These are phyloP conservation scores for Globisporangium recalcitrans DNA, from an alignment of 352 stramenopile genomes.

Conservation along the genomic window DNA sequence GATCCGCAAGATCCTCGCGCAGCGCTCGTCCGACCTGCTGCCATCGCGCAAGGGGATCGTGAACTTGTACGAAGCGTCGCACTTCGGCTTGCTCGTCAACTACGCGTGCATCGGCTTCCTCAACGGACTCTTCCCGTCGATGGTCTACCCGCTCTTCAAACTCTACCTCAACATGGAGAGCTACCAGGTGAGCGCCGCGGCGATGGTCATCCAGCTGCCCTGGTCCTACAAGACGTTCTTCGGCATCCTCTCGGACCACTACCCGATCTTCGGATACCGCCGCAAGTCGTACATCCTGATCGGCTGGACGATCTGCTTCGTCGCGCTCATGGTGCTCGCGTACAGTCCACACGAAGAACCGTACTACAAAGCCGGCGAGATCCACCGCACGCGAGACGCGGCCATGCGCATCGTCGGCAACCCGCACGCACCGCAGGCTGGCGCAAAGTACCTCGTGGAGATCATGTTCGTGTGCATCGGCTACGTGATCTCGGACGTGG, in stretches of 20 bases:
- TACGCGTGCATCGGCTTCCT: constrained; percentile 72
- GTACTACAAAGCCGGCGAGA: constrained; percentile 51
- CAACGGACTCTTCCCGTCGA: constrained; percentile 51
- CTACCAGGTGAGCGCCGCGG: constrained; percentile 52
- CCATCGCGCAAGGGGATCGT: constrained; percentile 36
- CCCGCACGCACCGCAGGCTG: constrained; percentile 32
- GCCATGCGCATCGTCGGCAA: constrained; percentile 42
- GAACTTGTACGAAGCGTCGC: constrained; percentile 29
- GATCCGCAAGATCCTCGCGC: constrained; percentile 32
- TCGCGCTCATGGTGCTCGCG: constrained; percentile 42
- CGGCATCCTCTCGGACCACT: constrained; percentile 58
- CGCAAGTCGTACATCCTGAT: constrained; percentile 73
- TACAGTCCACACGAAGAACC: constrained; percentile 43
- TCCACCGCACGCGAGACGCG: constrained; percentile 47
- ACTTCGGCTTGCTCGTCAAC: constrained; percentile 58
- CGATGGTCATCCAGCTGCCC: constrained; percentile 50
- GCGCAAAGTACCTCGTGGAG: constrained; percentile 50
- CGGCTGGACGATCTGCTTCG: constrained; percentile 52
- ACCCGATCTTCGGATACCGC: constrained; percentile 56
- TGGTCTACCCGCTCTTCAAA: constrained; percentile 77
- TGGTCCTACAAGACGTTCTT: constrained; percentile 83
- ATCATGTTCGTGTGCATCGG: constrained; percentile 53
- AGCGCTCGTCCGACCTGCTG: constrained; percentile 35
- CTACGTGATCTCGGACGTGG: constrained; percentile 66
- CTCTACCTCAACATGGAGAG: constrained; percentile 75